A percentile compares a stretch with the other conserved stretches of the same genome.
These are phyloP conservation scores for Saururus chinensis DNA, from an alignment of 164 flowering plant species.

Conservation along the genomic window DNA sequence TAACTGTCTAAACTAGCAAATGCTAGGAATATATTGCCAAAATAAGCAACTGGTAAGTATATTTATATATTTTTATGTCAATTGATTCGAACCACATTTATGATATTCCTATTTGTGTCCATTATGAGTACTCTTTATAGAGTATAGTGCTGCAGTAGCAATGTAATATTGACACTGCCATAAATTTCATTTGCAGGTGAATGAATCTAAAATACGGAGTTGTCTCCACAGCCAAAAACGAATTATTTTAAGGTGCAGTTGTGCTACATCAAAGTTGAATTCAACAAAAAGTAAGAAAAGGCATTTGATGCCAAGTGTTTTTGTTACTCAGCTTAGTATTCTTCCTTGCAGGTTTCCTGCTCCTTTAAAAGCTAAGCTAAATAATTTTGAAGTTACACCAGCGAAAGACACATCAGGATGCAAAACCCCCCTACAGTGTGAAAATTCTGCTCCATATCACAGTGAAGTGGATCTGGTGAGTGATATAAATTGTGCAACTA, in stretches of 20 bases:
- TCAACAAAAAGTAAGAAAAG: neutral
- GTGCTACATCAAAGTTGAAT: neutral
- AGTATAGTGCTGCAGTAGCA: too few species aligned
- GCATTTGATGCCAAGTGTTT: neutral
- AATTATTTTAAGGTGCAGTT: conserved; percentile 52
- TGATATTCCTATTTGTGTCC: too few species aligned
- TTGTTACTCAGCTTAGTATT: neutral
- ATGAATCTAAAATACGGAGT: conserved; percentile 51
- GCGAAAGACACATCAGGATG: conserved; percentile 53
- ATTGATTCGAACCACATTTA: too few species aligned
- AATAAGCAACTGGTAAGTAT: neutral
- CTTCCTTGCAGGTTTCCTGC: conserved; percentile 57
- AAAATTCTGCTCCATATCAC: conserved; percentile 36
- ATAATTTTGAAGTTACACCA: conserved; percentile 38
- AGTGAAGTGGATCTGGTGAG: conserved; percentile 49
- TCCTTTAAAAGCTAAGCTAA: conserved; percentile 30
- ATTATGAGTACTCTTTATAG: too few species aligned
- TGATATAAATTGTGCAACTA: neutral
- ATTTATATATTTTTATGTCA: too few species aligned
- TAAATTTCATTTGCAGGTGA: conserved; percentile 39
- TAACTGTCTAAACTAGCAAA: too few species aligned
- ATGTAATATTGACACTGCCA: neutral
- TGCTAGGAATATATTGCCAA: neutral
- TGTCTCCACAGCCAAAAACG: conserved; percentile 38
- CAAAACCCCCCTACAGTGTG: conserved; percentile 20